Conservation (phyloP, 2,329 filamentous ascomycete species). For the Claviceps lovelessii region DNA sequence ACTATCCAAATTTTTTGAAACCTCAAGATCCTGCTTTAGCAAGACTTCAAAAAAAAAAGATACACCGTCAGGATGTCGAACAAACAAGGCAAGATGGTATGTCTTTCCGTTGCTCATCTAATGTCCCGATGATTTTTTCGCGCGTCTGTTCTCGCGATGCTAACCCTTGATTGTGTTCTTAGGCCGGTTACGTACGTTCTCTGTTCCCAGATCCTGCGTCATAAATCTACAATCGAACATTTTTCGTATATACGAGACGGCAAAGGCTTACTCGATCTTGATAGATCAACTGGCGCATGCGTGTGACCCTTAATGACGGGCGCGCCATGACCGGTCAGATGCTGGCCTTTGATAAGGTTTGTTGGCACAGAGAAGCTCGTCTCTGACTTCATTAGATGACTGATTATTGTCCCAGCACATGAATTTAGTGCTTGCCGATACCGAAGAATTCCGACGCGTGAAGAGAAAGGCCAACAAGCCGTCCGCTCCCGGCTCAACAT, state of each 20-base stretch:
- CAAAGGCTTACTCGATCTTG: slow-evolving; percentile 3
- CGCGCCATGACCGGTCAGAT: slow-evolving; percentile 96
- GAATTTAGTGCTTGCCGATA: slow-evolving; percentile 97
- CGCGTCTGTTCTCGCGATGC: slow-evolving; percentile 35
- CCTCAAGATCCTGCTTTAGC: slow-evolving; percentile 18
- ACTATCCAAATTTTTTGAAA: slow-evolving; percentile 28
- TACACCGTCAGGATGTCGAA: slow-evolving; percentile 30
- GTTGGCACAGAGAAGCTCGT: slow-evolving; percentile 1
- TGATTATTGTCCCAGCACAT: slow-evolving; percentile 57
- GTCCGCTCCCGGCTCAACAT: slow-evolving; percentile 43
- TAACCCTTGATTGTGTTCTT: slow-evolving; percentile 38
- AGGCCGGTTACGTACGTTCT: slow-evolving; percentile 59
- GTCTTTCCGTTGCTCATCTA: slow-evolving; percentile 26
- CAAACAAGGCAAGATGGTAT: slow-evolving; percentile 99
- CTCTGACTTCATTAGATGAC: neutral
- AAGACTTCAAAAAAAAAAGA: slow-evolving; percentile 11
- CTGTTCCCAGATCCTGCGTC: neutral
- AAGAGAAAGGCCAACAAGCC: slow-evolving; percentile 72
- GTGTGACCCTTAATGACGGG: slow-evolving; percentile 86
- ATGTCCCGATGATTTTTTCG: slow-evolving; percentile 15
- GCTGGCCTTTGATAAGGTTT: slow-evolving; percentile 94
- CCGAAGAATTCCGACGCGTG: slow-evolving; percentile 88
- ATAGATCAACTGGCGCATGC: slow-evolving; percentile 99
- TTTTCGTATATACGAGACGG: slow-evolving; percentile 14
- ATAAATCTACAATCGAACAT: slow-evolving; percentile 2